Evolutionary conservation across 208 protist genomes (phyloP).

Genomic region (Leishmania guyanensis): DNA sequence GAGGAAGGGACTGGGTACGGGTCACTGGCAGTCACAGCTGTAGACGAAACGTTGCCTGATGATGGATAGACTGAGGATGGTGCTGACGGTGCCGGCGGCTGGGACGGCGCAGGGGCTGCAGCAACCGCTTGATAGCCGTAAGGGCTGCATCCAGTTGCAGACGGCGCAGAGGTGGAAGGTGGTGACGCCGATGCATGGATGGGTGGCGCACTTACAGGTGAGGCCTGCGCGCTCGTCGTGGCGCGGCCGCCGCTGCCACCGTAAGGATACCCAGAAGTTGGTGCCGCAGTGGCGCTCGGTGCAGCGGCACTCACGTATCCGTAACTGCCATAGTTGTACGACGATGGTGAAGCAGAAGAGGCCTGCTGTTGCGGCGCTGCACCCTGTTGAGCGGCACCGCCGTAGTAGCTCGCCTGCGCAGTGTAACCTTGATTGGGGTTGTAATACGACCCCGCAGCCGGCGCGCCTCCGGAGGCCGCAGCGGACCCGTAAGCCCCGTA

Average conservation of each 20-base stretch:
- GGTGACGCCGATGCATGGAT: conserved; percentile 18
- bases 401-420: conserved; percentile 15
- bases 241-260: conserved; percentile 11
- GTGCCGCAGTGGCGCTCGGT: conserved; percentile 1
- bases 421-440: conserved; percentile 15
- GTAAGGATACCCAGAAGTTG: conserved; percentile 31
- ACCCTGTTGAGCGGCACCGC: neutral
- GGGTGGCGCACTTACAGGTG: conserved; percentile 18
- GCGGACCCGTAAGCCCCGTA: conserved; percentile 31
- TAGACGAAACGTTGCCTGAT: neutral
- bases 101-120: neutral
- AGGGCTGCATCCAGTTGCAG: conserved; percentile 10
- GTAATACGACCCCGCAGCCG: conserved; percentile 14
- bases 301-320: neutral
- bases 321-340: conserved; percentile 12
- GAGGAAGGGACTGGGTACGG: conserved; percentile 2
- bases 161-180: neutral
- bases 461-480: neutral
- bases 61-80: conserved; percentile 6
- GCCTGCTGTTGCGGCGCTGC: conserved; percentile 9
- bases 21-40: conserved; percentile 1
- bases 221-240: conserved; percentile 11
- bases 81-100: neutral
- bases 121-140: conserved; percentile 21
- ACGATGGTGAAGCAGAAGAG: neutral